phyloP scores from a whole-genome alignment of 2,329 filamentous ascomycete genomes.

The Aspergillus ibericus region DNA sequence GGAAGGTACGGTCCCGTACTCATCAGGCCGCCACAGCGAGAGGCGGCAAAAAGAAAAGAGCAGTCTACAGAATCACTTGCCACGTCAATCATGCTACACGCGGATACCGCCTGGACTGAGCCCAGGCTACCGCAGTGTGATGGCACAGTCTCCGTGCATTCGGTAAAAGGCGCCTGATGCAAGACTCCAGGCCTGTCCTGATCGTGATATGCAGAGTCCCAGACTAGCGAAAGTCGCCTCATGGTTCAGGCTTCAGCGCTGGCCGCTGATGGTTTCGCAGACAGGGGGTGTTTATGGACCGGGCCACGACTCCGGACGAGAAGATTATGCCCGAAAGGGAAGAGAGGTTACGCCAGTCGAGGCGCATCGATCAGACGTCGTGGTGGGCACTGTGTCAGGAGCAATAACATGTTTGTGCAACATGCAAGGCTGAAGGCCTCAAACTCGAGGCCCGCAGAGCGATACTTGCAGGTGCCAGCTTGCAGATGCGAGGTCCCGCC shows the following conservation, averaged over 20 bases:
- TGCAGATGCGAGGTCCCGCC: constrained; percentile 29
- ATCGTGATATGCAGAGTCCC: constrained; percentile 2
- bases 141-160: constrained; percentile 16
- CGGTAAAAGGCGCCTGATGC: constrained; percentile 7
- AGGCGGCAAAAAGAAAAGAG: neutral
- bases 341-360: neutral
- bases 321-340: neutral
- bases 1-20: neutral
- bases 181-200: constrained; percentile 1
- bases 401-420: neutral
- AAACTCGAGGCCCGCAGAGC: constrained; percentile 10
- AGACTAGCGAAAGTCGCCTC: constrained; percentile 1
- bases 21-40: neutral
- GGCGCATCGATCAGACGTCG: neutral
- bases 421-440: constrained; percentile 9
- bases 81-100: constrained; percentile 19
- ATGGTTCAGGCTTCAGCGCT: neutral
- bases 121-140: constrained; percentile 13
- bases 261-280: neutral
- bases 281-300: constrained; percentile 3
- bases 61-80: constrained; percentile 7
- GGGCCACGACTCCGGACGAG: neutral
- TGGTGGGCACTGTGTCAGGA: neutral
- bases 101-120: constrained; percentile 1
- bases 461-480: constrained; percentile 19